phyloP scores from a whole-genome alignment of 139 green algal species.

The Asterochloris erici region DNA sequence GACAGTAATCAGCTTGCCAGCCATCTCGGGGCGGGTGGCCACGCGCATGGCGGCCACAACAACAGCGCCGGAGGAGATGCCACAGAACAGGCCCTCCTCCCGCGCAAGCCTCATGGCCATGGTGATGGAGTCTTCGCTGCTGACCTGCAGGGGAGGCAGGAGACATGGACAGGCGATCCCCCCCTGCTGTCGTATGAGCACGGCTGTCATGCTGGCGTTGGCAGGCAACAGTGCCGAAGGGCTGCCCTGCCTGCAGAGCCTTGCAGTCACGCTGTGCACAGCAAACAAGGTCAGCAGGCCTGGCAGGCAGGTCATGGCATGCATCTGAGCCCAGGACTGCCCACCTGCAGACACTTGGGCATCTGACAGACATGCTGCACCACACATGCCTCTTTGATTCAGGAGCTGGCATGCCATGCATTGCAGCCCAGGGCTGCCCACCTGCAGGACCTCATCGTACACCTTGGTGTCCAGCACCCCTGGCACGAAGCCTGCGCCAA shows the following conservation, averaged over 20 bases:
- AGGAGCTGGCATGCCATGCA: background rate
- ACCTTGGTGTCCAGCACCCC: constrained; percentile 77
- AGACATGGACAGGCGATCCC: too few relatives aligned
- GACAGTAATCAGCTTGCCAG: constrained; percentile 74
- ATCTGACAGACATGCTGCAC: background rate
- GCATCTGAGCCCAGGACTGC: background rate
- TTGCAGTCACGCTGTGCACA: too few relatives aligned
- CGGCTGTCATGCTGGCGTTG: too few relatives aligned
- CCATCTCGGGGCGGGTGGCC: constrained; percentile 82
- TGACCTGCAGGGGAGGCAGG: constrained; percentile 38
- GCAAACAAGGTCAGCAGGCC: too few relatives aligned
- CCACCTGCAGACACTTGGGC: background rate
- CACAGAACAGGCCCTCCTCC: constrained; percentile 81
- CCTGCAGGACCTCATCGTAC: constrained; percentile 84
- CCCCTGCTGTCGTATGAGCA: too few relatives aligned
- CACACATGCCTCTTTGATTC: background rate
- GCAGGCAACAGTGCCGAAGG: too few relatives aligned
- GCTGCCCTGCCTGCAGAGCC: too few relatives aligned
- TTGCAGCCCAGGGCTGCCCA: background rate
- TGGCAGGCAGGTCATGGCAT: too few relatives aligned
- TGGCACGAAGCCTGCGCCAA: constrained; percentile 96
- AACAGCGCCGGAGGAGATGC: constrained; percentile 70
- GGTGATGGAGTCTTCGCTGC: constrained; percentile 78
- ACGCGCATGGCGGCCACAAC: constrained; percentile 69
- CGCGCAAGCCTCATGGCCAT: constrained; percentile 82